Base-by-base conservation (phyloP, 2,329 filamentous ascomycete species). In the Thyridium curvatum region DNA sequence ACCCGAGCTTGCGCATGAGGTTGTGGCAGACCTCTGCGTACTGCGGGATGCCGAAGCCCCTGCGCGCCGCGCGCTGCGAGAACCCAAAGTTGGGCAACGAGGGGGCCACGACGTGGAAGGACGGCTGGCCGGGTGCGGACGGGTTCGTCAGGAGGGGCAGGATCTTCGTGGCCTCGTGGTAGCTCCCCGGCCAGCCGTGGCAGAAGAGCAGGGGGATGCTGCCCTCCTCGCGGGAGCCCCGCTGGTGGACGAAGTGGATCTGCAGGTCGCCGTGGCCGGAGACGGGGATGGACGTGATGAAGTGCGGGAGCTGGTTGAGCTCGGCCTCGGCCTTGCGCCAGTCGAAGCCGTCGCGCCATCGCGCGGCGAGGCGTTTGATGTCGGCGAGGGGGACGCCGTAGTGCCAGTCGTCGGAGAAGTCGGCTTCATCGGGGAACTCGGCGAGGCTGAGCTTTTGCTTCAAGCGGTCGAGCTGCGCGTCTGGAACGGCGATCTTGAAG, bases 1-100 rank as follows among this genome's bases (percentile, higher is more conserved):
- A 87, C 0, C 81, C 81, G 3, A 88, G 67, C 12, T 71, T 68
- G 6, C 74, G 59, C 84, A 88, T 88, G 10, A 87, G 61, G 40
- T 77, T 78, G 54, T 88, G 75, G 46, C 77, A 64, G 1, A 70
- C 69, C 54, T 86, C 77, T 3, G 79, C 78, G 48, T 83, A 82
- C 46, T 83, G 74, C 15, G 66, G 63, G n/a, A 77, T 50, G 3
- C 66, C 71, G 44, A 84, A 84, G 1, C 78, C 77, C 9, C 60
- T 55, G 55, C 75, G 66, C 38, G 60, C 61, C 2, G 58, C 43
- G 4, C 56, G 58, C 38, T 56, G 47, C 1, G 57, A 69, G 58
- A 77, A 71, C 47, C 71, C 64, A 42, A 65, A 74, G 34, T 72
- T 71, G 1, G 77, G 76, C 2, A 82, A 56, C 8, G 71, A 77